phyloP scores from a whole-genome alignment of 805 yeast species.

The Ogataea dorogensis region DNA sequence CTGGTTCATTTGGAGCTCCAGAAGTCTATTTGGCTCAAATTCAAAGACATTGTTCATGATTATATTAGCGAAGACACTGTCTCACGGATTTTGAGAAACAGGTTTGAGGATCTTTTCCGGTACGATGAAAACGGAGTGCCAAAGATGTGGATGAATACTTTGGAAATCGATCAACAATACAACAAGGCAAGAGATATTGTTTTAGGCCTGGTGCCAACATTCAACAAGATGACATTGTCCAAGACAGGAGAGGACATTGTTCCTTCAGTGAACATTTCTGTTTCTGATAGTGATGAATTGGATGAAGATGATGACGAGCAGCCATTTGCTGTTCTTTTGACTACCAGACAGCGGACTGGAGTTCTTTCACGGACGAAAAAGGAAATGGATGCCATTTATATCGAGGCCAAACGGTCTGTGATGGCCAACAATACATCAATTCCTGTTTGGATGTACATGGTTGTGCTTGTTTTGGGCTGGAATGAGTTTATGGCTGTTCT shows the following conservation, averaged over 20 bases:
- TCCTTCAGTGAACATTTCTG: conserved; percentile 53
- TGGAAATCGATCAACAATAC: conserved; percentile 69
- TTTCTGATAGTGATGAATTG: conserved; percentile 31
- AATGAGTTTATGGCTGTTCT: conserved; percentile 88
- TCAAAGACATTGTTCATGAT: conserved; percentile 58
- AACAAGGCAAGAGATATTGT: conserved; percentile 59
- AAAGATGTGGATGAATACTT: conserved; percentile 69
- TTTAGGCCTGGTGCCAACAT: conserved; percentile 54
- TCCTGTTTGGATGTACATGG: conserved; percentile 76
- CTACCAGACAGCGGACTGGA: conserved; percentile 54
- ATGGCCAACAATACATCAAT: conserved; percentile 74
- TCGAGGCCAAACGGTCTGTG: conserved; percentile 87
- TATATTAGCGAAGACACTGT: conserved; percentile 65
- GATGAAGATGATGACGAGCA: conserved; percentile 39
- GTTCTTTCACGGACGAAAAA: conserved; percentile 62
- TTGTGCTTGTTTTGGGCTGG: conserved; percentile 85
- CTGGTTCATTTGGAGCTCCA: conserved; percentile 44
- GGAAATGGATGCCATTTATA: conserved; percentile 72
- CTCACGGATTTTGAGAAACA: conserved; percentile 64
- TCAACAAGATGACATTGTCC: conserved; percentile 52
- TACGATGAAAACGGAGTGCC: conserved; percentile 85
- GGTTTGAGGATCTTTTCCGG: conserved; percentile 79
- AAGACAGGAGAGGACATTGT: conserved; percentile 51
- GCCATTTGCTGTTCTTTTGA: conserved; percentile 56
- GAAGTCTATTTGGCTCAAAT: conserved; percentile 61